Base-by-base conservation (phyloP, 2,329 filamentous ascomycete genomes). In the Neophaeococcomyces aloes region DNA sequence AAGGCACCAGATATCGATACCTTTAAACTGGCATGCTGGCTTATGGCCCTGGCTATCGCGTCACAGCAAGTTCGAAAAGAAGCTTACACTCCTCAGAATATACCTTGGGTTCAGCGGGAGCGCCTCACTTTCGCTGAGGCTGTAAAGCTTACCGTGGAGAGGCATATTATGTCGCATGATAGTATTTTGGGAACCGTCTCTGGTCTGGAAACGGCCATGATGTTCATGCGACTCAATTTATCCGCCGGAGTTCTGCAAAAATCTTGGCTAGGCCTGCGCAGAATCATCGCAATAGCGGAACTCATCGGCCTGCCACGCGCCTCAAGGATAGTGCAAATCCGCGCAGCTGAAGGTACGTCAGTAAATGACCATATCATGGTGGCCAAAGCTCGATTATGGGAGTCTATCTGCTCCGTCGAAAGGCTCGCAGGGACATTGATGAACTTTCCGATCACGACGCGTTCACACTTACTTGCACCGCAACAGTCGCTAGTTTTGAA, bases 201-300 rank as follows among this genome's bases (percentile, higher is more conserved):
- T 31, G 48, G 48, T 1, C 10, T 50, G 3, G 56, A 57, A 27
- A 58, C 59, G 38, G 57, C 53, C 2, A 39, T 66, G 17, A 54
- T 62, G 21, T 63, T 58, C 43, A 42, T 60, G 23, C 56, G 63
- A 45, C 55, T 66, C 23, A 56, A 58, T 45, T 52, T 62, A 59
- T 7, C 56, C n/a, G 17, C 55, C 19, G 61, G 61, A 2, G 59
- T 59, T 25, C 54, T 65, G 15, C 56, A 58, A 34, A 60, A 58
- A 19, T 53, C 57, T 18, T 66, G 62, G 62, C 48, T 65, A 17
- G 54, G 52, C 17, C 42, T 65, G 14, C 62, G 63, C n/a, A 57
- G 62, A 31, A 51, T 59, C 15, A 59, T 64, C 19, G 58, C 62
- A 3, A 51, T 65, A 18, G 61, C 62, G 33, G 62, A 66, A 48